Percentiles rank a stretch among this genome's conserved stretches.
Conservation (phyloP, 2,329 filamentous ascomycete species). For the Coniella vitis region DNA sequence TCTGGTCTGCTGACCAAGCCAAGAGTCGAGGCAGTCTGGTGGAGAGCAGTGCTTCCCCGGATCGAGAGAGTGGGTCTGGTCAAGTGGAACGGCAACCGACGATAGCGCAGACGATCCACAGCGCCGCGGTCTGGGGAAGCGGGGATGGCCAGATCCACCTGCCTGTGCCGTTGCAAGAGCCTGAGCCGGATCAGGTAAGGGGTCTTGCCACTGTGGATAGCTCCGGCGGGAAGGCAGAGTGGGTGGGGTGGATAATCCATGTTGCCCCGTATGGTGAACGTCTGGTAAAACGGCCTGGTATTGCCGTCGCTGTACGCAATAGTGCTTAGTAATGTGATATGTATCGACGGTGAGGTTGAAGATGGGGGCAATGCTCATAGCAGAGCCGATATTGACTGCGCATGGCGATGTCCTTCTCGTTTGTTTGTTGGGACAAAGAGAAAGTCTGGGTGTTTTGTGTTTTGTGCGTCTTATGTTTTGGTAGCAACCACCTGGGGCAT, state of each 20-base stretch:
- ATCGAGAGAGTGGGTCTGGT: not conserved
- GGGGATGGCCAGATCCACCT: slow-evolving; percentile 10
- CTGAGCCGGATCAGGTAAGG: slow-evolving; percentile 6
- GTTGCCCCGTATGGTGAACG: too few relatives aligned
- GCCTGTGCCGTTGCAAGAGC: not conserved
- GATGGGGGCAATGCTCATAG: not conserved
- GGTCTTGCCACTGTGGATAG: not conserved
- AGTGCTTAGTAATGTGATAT: not conserved
- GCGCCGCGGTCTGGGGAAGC: slow-evolving; percentile 14
- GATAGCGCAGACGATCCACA: not conserved
- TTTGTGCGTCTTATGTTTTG: too few relatives aligned
- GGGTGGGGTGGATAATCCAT: too few relatives aligned
- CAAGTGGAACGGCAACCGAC: not conserved
- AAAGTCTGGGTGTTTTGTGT: too few relatives aligned
- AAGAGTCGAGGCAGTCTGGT: too few relatives aligned
- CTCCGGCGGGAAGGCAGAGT: not conserved
- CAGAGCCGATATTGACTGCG: too few relatives aligned
- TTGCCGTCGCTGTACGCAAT: not conserved
- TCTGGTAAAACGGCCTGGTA: not conserved
- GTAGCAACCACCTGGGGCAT: too few relatives aligned
- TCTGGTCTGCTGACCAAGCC: too few relatives aligned
- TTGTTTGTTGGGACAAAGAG: too few relatives aligned
- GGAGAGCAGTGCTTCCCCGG: too few relatives aligned
- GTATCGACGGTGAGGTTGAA: not conserved
- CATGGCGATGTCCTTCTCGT: too few relatives aligned